Evolutionary conservation across 2,329 filamentous ascomycete genomes (phyloP).

Genomic region (Botryotinia calthae): DNA sequence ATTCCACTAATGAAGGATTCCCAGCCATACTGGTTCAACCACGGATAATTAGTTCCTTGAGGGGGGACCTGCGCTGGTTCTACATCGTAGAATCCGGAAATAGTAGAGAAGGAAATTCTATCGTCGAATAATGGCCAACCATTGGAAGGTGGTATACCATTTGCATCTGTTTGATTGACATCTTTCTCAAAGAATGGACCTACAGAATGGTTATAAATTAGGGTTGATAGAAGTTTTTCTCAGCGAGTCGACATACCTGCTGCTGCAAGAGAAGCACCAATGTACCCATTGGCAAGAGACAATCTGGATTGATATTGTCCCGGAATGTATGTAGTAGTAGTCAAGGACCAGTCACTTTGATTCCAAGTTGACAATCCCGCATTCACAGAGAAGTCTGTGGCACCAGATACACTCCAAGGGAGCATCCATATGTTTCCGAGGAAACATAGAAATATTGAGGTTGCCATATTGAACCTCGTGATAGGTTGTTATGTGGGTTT

Average conservation of each 20-base stretch:
- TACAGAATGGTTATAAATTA: background rate
- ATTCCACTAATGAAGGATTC: slow-evolving; percentile 71
- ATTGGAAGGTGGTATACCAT: slow-evolving; percentile 44
- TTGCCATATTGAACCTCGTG: background rate
- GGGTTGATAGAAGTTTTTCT: background rate
- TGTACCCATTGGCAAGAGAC: slow-evolving; percentile 39
- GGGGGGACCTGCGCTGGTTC: slow-evolving; percentile 48
- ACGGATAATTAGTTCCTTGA: slow-evolving; percentile 62
- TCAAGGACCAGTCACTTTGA: slow-evolving; percentile 36
- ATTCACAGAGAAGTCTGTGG: slow-evolving; percentile 33
- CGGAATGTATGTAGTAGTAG: slow-evolving; percentile 30
- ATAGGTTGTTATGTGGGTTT: background rate
- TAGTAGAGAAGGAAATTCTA: slow-evolving; percentile 64
- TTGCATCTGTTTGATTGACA: slow-evolving; percentile 36
- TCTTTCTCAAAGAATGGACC: slow-evolving; percentile 39
- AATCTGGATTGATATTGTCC: slow-evolving; percentile 37
- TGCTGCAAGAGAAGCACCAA: slow-evolving; percentile 3
- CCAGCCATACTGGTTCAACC: slow-evolving; percentile 66
- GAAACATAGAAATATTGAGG: background rate
- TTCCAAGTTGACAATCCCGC: slow-evolving; percentile 33
- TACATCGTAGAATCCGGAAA: slow-evolving; percentile 64
- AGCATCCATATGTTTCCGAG: background rate
- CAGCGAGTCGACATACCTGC: background rate
- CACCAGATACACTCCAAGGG: background rate
- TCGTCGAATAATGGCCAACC: slow-evolving; percentile 67